These are phyloP conservation scores for Nitzschia inconspicua DNA, from an alignment of 108 stramenopile species.

Conservation along the genomic window DNA sequence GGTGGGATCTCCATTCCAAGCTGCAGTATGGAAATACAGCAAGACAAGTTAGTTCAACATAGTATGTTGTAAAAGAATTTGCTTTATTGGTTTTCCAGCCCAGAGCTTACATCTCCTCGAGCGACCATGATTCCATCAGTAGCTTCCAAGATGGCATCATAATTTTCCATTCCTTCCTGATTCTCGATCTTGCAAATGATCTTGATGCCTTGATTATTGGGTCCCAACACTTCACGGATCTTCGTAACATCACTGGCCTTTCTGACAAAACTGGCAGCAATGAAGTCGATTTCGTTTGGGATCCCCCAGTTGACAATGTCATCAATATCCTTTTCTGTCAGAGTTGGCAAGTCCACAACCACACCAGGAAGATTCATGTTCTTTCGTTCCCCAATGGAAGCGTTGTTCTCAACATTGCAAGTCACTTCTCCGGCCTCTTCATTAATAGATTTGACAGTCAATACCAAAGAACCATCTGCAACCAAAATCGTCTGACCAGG, in stretches of 20 bases:
- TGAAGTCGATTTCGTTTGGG: slow-evolving; percentile 91
- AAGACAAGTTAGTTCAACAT: too few relatives aligned
- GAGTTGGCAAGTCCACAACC: slow-evolving; percentile 93
- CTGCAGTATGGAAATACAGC: too few relatives aligned
- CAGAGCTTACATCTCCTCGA: slow-evolving; percentile 97
- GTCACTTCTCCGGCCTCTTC: slow-evolving; percentile 67
- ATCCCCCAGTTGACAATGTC: slow-evolving; percentile 90
- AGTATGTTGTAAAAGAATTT: too few relatives aligned
- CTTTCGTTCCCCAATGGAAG: slow-evolving; percentile 90
- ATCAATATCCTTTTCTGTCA: slow-evolving; percentile 90
- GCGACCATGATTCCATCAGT: slow-evolving; percentile 99
- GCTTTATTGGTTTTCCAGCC: too few relatives aligned
- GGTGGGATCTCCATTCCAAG: slow-evolving; percentile 99
- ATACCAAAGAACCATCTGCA: slow-evolving; percentile 93
- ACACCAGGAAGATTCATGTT: slow-evolving; percentile 99
- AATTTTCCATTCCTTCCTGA: slow-evolving; percentile 96
- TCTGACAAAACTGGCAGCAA: slow-evolving; percentile 98
- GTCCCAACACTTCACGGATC: slow-evolving; percentile 76
- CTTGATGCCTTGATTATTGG: slow-evolving; percentile 89
- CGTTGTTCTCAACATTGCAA: slow-evolving; percentile 80
- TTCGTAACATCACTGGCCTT: slow-evolving; percentile 86
- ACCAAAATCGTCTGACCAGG: slow-evolving; percentile 90
- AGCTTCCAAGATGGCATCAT: slow-evolving; percentile 80
- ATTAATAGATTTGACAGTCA: slow-evolving; percentile 79
- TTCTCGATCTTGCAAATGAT: slow-evolving; percentile 99